A percentile compares a stretch with the other conserved stretches of the same genome.
Conservation (phyloP, 176 grass and related monocot species). For the Oropetium thomaeum region DNA sequence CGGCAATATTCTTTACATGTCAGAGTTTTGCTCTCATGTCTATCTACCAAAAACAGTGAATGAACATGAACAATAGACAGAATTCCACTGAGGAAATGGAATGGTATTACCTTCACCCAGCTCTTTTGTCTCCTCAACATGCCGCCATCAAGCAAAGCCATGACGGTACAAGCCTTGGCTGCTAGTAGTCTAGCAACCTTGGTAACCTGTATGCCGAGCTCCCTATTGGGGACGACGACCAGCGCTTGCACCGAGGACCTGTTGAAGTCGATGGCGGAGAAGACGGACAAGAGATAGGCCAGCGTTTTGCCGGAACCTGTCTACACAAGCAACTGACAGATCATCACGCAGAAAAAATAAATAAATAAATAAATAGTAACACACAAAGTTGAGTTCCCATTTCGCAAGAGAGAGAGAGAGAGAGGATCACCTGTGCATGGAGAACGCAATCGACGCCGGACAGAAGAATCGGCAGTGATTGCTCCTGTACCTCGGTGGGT, state of each 20-base stretch:
- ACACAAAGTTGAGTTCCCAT: neutral
- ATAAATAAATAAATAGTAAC: no score
- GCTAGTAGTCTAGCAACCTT: conserved; percentile 77
- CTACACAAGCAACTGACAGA: conserved; percentile 35
- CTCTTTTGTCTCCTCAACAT: conserved; percentile 89
- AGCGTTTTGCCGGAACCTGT: conserved; percentile 99
- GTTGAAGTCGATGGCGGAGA: conserved; percentile 60
- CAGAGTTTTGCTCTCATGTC: no score
- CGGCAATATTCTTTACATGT: neutral
- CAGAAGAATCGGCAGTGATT: conserved; percentile 71
- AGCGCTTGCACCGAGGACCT: conserved; percentile 86
- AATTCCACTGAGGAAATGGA: neutral
- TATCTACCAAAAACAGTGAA: no score
- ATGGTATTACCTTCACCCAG: conserved; percentile 83
- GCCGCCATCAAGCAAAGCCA: conserved; percentile 93
- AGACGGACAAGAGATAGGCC: conserved; percentile 72
- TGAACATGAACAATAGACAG: no score
- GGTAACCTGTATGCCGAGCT: conserved; percentile 97
- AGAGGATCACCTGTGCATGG: conserved; percentile 72
- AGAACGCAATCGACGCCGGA: conserved; percentile 84
- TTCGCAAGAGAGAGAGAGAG: no score
- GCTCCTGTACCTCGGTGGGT: conserved; percentile 77
- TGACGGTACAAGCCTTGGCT: conserved; percentile 66
- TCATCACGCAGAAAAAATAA: neutral
- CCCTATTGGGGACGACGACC: conserved; percentile 82